These are phyloP conservation scores for Eucalyptus paniculata DNA, from an alignment of 345 rosid species.

Conservation along the genomic window DNA sequence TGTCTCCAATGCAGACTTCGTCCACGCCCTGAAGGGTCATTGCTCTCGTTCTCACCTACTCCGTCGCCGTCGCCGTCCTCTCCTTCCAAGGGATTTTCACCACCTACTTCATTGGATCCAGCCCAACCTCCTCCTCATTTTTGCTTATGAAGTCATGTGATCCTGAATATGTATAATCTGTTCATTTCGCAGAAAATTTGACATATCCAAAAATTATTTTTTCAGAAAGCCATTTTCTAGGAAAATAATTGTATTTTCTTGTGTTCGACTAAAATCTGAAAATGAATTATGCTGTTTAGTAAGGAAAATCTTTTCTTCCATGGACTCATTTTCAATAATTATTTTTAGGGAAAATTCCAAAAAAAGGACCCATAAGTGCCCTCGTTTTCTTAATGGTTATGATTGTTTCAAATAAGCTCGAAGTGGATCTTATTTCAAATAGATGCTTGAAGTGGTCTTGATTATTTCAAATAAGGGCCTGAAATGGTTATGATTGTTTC, in stretches of 20 bases:
- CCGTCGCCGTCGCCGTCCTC: neutral
- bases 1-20: neutral
- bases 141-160: neutral
- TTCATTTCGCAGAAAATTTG: accelerated
- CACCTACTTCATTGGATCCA: neutral
- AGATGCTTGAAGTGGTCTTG: accelerated
- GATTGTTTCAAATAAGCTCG: accelerated
- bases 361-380: accelerated
- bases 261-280: too few species aligned
- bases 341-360: too few species aligned
- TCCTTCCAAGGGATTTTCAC: neutral
- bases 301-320: too few species aligned
- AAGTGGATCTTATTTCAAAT: too few species aligned
- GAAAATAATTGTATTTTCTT: too few species aligned
- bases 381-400: too few species aligned
- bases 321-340: too few species aligned
- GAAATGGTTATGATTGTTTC: accelerated
- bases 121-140: neutral
- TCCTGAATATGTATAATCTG: accelerated
- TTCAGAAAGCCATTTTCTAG: accelerated
- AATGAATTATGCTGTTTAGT: too few species aligned
- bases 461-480: accelerated
- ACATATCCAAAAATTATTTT: too few species aligned
- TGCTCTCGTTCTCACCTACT: neutral
- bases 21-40: neutral